A percentile compares a stretch with the other conserved stretches of the same genome.
phyloP scores from a whole-genome alignment of 495 filamentous ascomycete genomes.

The Jackrogersella minutella region DNA sequence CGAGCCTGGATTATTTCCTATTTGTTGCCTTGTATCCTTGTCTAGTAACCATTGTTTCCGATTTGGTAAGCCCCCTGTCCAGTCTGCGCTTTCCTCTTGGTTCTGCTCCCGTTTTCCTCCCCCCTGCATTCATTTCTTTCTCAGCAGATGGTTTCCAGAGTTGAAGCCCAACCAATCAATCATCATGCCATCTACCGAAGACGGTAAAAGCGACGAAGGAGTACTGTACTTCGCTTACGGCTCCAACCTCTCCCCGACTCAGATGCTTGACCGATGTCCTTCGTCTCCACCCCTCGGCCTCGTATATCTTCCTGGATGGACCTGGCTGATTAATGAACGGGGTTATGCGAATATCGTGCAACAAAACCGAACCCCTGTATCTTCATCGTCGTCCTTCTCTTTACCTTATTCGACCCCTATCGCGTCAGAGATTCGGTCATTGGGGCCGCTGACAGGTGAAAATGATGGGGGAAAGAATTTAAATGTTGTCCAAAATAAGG shows the following conservation, averaged over 20 bases:
- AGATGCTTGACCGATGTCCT: slow-evolving; percentile 54
- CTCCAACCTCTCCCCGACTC: slow-evolving; percentile 51
- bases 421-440: background rate
- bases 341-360: slow-evolving; percentile 56
- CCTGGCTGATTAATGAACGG: slow-evolving; percentile 55
- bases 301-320: slow-evolving; percentile 47
- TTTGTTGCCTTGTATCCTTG: no score
- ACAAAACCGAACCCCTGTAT: background rate
- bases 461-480: background rate
- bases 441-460: background rate
- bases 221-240: slow-evolving; percentile 53
- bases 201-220: background rate
- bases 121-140: no score
- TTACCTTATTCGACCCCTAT: background rate
- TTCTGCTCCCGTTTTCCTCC: no score
- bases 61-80: no score
- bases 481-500: background rate
- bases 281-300: slow-evolving; percentile 46
- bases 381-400: background rate
- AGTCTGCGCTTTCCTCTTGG: no score
- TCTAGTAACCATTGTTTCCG: no score
- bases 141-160: no score
- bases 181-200: background rate
- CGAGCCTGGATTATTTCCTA: no score
- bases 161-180: background rate